These are phyloP conservation scores for Jamesozyma spencerorum DNA, from an alignment of 805 yeast species.

Conservation along the genomic window DNA sequence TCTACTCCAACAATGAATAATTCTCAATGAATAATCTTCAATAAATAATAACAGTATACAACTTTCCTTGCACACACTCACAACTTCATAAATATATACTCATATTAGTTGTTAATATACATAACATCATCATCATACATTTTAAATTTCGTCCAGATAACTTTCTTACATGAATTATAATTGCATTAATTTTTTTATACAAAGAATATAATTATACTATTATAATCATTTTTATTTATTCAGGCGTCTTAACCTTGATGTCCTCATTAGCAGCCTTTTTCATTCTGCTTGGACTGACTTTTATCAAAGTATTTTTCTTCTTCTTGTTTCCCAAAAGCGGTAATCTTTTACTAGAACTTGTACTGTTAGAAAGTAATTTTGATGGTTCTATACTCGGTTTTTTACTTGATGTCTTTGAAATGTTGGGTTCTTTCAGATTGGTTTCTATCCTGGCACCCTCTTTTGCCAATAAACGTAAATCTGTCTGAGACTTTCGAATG, in stretches of 20 bases:
- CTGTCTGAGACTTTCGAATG: slow-evolving; percentile 25
- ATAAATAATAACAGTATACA: neutral
- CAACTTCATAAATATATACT: too few species aligned
- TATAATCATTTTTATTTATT: too few species aligned
- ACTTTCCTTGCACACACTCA: neutral
- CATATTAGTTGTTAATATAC: too few species aligned
- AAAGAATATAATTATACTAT: too few species aligned
- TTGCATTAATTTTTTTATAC: too few species aligned
- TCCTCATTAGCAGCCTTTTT: too few species aligned
- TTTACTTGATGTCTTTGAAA: neutral
- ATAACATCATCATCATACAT: neutral
- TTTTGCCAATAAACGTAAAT: slow-evolving; percentile 11
- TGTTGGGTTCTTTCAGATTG: neutral
- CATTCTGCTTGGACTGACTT: neutral
- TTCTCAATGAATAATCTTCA: neutral
- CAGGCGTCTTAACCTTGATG: too few species aligned
- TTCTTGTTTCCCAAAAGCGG: slow-evolving; percentile 1
- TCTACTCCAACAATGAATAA: neutral
- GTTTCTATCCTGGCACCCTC: neutral
- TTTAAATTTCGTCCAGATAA: neutral
- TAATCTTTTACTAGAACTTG: slow-evolving; percentile 1
- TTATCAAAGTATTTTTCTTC: neutral
- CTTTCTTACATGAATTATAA: neutral
- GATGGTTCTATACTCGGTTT: neutral
- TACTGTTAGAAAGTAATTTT: neutral